These are phyloP conservation scores for Coemansia sp. DNA, from an alignment of 192 early-diverging fungal genomes.

Conservation along the genomic window DNA sequence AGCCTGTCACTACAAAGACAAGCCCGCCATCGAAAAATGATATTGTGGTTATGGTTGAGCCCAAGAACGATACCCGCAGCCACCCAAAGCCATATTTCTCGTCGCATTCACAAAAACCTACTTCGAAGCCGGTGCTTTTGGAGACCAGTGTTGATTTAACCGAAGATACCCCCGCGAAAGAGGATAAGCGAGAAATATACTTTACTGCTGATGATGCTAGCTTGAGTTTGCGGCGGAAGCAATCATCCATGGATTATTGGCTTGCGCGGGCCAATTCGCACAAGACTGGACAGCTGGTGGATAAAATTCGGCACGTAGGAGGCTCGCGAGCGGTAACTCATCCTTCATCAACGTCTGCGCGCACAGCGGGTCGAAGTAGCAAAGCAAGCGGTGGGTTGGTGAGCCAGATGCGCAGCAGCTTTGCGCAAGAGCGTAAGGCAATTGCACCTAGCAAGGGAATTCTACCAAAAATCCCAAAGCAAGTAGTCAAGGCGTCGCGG, in stretches of 20 bases:
- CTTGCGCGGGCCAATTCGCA: conserved; percentile 7
- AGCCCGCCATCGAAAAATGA: background rate
- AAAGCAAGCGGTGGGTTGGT: conserved; percentile 10
- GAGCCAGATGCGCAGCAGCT: conserved; percentile 26
- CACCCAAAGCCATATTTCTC: background rate
- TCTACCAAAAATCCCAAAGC: conserved; percentile 15
- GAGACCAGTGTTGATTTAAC: background rate
- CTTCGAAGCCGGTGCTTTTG: background rate
- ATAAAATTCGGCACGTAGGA: background rate
- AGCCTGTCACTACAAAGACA: background rate
- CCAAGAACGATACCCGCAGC: background rate
- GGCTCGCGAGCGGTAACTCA: background rate
- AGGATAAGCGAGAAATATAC: conserved; percentile 11
- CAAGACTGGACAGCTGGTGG: background rate
- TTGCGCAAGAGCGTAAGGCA: conserved; percentile 17
- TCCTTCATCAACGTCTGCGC: background rate
- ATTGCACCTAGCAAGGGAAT: background rate
- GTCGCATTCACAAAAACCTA: background rate
- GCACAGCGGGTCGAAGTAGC: background rate
- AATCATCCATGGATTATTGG: conserved; percentile 36
- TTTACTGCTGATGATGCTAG: conserved; percentile 15
- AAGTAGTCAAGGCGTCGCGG: conserved; percentile 35
- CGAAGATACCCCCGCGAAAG: background rate
- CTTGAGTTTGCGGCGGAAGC: conserved; percentile 12
- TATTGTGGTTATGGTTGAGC: background rate